A percentile compares a stretch with the other conserved stretches of the same genome.
These are phyloP conservation scores for Ophiostoma piceae DNA, from an alignment of 2,329 filamentous ascomycete species.

Conservation along the genomic window DNA sequence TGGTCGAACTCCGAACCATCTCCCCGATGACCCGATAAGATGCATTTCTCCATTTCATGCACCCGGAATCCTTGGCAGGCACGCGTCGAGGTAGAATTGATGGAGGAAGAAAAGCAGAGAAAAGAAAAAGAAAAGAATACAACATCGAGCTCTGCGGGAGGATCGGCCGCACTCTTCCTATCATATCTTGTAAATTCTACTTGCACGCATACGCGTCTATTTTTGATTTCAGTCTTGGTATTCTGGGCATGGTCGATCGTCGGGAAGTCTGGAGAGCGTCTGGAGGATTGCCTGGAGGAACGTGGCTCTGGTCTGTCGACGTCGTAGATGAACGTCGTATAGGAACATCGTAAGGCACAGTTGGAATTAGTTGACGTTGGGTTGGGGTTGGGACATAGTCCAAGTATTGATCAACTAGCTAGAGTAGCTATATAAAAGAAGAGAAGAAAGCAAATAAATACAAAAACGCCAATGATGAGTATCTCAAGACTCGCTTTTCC, in stretches of 20 bases:
- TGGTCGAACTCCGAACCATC: conserved; percentile 5
- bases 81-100: background rate
- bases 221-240: conserved; percentile 3
- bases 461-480: background rate
- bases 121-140: background rate
- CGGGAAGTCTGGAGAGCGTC: background rate
- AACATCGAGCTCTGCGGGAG: background rate
- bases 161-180: conserved; percentile 14
- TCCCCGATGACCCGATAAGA: conserved; percentile 8
- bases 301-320: background rate
- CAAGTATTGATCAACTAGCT: background rate
- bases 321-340: background rate
- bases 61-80: background rate
- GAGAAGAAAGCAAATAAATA: background rate
- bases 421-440: background rate
- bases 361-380: background rate
- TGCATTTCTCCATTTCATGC: conserved; percentile 6
- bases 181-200: background rate
- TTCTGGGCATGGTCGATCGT: background rate
- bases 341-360: background rate
- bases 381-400: conserved; percentile 1
- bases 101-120: background rate
- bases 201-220: background rate
- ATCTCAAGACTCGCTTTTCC: background rate
- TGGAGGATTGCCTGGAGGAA: background rate